Base-by-base conservation (phyloP, 140 eudicot genomes). In the Ambrosia hybrid region DNA sequence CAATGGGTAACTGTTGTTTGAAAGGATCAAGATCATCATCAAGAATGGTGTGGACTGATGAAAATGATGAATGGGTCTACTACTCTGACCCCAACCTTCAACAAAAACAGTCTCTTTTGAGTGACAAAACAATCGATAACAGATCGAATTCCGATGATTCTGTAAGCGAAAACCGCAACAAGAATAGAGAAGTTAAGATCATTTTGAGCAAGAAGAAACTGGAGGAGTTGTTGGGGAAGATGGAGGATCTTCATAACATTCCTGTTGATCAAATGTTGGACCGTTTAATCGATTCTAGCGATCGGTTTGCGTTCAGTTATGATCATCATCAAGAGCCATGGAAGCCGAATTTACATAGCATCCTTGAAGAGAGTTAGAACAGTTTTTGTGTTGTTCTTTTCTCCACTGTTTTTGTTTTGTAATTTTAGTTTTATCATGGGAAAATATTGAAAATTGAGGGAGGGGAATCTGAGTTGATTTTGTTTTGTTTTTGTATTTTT, bases 1-100 rank as follows among this genome's bases (percentile, higher is more conserved):
- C 26, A 21, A 78, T 78, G 82, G 82, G 82, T 11, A 78, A 78
- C 61, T 78, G 78, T 15, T 78, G 82, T 51, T 55, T 71, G 45
- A 78, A 78, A 72, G 73, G 77, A 39, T 78, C 82, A 55, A 70
- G 65, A 70, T 77, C 72, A 39, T 60, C 72, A 39, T 60, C 72
- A 53, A 52, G 34, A 52, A 64, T 39, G 73, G 78, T 45, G 57
- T 71, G 82, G 78, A 73, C 78, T 17, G 78, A 78, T 9, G 78
- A 71, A 64, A 71, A 78, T 1, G 82, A 78, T 71, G 56, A 57
- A 14, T 78, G 82, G 82, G 78, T 78, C 51, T 78, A 78, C 53
- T 78, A 71, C 17, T 71, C 73, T 7, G 82, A 78, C 63, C 82
- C 73, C 48, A 9, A 71, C 56, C 78, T 71, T 46, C 78, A 72